These are phyloP conservation scores for Cucurbita ficifolia DNA, from an alignment of 306 rosid species.

Conservation along the genomic window DNA sequence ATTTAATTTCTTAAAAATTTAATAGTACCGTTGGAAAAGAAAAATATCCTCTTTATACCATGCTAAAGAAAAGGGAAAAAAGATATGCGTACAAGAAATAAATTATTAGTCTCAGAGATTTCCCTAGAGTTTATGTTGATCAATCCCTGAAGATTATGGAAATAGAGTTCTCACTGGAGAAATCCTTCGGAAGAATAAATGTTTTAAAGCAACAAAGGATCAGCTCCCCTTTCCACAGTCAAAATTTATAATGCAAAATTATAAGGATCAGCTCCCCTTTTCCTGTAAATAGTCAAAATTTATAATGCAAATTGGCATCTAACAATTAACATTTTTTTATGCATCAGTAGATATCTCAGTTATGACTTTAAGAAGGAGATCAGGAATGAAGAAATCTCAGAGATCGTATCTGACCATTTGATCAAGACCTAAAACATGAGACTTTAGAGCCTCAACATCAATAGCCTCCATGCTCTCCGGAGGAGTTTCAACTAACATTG, in stretches of 20 bases:
- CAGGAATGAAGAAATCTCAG: neutral
- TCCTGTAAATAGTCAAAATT: neutral
- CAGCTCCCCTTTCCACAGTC: neutral
- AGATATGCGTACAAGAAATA: neutral
- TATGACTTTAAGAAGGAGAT: neutral
- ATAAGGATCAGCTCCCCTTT: neutral
- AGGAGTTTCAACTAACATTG: conserved; percentile 59
- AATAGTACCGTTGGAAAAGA: neutral
- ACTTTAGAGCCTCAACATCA: conserved; percentile 58
- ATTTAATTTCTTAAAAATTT: neutral
- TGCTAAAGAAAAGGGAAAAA: neutral
- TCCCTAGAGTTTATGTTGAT: neutral
- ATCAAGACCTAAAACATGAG: conserved; percentile 71
- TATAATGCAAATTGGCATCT: neutral
- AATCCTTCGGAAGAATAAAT: neutral
- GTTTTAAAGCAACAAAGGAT: neutral
- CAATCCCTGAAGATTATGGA: neutral
- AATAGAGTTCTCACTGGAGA: neutral
- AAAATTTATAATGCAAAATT: neutral
- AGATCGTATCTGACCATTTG: conserved; percentile 34
- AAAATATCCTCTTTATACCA: neutral
- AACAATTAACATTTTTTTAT: neutral
- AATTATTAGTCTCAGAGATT: neutral
- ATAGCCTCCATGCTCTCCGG: conserved; percentile 39
- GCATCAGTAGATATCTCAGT: neutral